Conservation (phyloP, 441 rosid genomes). For the Euphorbia corollata region DNA sequence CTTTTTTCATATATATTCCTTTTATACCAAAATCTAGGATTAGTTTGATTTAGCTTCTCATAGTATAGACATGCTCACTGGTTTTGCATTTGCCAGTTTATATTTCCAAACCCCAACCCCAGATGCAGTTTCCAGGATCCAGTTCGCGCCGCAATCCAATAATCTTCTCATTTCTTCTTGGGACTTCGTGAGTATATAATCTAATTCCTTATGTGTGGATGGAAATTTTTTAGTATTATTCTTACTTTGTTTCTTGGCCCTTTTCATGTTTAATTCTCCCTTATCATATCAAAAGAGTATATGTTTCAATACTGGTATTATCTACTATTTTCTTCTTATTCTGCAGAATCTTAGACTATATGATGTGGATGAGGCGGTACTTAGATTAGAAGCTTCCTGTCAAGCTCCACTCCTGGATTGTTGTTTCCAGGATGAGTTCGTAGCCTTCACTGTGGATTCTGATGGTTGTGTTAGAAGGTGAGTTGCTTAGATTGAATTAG, state of each 20-base stretch:
- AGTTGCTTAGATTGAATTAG: background rate
- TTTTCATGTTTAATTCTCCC: background rate
- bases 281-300: background rate
- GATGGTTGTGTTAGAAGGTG: slow-evolving; percentile 72
- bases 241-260: background rate
- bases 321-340: slow-evolving; percentile 5
- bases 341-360: slow-evolving; percentile 60
- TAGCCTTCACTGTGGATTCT: slow-evolving; percentile 47
- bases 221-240: background rate
- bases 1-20: background rate
- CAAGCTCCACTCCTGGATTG: slow-evolving; percentile 68
- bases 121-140: slow-evolving; percentile 65
- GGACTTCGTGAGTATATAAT: slow-evolving; percentile 64
- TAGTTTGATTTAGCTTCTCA: background rate
- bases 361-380: slow-evolving; percentile 51
- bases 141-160: slow-evolving; percentile 66
- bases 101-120: slow-evolving; percentile 41
- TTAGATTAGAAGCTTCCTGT: slow-evolving; percentile 39
- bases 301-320: background rate
- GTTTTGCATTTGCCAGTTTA: slow-evolving; percentile 22
- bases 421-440: slow-evolving; percentile 55
- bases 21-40: background rate
- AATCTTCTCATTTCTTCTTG: slow-evolving; percentile 82
- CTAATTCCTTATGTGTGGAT: background rate
- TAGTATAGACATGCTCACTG: background rate